Evolutionary conservation across 108 stramenopile genomes (phyloP).

Genomic region (Cyclotella choctawhatcheeana): DNA sequence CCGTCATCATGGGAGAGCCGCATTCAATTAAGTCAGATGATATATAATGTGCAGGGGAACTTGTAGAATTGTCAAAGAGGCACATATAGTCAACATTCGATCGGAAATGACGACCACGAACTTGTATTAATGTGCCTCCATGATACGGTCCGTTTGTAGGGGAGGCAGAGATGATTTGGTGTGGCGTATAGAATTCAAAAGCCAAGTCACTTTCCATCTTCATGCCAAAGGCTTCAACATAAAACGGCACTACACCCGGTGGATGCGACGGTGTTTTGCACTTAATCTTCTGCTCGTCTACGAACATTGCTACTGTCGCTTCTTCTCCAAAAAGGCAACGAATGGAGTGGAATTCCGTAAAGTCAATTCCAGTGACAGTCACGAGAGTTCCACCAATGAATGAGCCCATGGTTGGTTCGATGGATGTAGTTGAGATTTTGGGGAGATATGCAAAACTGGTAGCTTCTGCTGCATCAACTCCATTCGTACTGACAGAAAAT

Average conservation of each 20-base stretch:
- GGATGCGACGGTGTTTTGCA: slow-evolving; percentile 43
- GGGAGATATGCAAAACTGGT: slow-evolving; percentile 21
- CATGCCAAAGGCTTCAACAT: slow-evolving; percentile 4
- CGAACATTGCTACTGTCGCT: slow-evolving; percentile 10
- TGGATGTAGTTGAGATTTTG: slow-evolving; percentile 13
- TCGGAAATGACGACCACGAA: slow-evolving; percentile 40
- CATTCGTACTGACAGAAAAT: slow-evolving; percentile 41
- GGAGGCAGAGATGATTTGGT: slow-evolving; percentile 20
- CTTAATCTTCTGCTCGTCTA: slow-evolving; percentile 23
- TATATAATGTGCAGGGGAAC: slow-evolving; percentile 11
- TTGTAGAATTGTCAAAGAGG: slow-evolving; percentile 20
- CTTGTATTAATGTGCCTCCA: slow-evolving; percentile 35
- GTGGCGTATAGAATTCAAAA: slow-evolving; percentile 39
- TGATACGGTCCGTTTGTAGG: slow-evolving; percentile 37
- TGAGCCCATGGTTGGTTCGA: slow-evolving; percentile 39
- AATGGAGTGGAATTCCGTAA: slow-evolving; percentile 19
- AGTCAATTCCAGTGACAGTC: slow-evolving; percentile 36
- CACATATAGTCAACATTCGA: slow-evolving; percentile 33
- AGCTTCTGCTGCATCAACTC: slow-evolving; percentile 20
- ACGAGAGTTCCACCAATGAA: slow-evolving; percentile 41
- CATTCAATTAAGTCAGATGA: slow-evolving; percentile 31
- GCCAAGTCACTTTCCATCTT: slow-evolving; percentile 22
- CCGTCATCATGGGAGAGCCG: slow-evolving; percentile 13
- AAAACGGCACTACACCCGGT: slow-evolving; percentile 33
- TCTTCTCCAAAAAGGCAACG: slow-evolving; percentile 27